phyloP scores from a whole-genome alignment of 768 basidiomycete species.

The Porphyrellus cyaneotinctus region DNA sequence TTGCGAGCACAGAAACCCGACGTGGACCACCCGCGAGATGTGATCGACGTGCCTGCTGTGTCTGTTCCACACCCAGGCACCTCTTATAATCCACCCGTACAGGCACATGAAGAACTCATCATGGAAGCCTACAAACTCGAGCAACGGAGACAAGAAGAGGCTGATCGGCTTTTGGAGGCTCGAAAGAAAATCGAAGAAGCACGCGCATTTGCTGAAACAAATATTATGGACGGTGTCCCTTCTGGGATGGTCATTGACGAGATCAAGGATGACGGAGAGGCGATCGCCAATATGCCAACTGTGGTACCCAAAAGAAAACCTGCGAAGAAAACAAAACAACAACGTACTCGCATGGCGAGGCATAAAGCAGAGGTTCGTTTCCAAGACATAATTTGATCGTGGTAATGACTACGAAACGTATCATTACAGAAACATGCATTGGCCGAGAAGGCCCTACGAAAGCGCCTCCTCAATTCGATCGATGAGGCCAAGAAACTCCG shows the following conservation, averaged over 20 bases:
- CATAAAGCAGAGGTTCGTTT: conserved; percentile 57
- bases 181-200: conserved; percentile 56
- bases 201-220: conserved; percentile 30
- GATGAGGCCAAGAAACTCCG: conserved; percentile 52
- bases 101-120: conserved; percentile 69
- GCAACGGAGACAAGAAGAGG: conserved; percentile 50
- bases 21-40: conserved; percentile 41
- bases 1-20: conserved; percentile 43
- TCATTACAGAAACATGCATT: conserved; percentile 56
- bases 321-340: conserved; percentile 55
- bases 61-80: conserved; percentile 73
- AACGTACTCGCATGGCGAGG: conserved; percentile 64
- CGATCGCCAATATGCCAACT: conserved; percentile 28
- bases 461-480: conserved; percentile 59
- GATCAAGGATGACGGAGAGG: conserved; percentile 38
- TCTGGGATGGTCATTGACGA: conserved; percentile 66
- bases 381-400: not conserved
- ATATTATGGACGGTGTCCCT: conserved; percentile 37
- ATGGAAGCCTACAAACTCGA: conserved; percentile 64
- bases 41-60: conserved; percentile 64
- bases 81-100: conserved; percentile 83
- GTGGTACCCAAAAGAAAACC: conserved; percentile 39
- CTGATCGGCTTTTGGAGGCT: conserved; percentile 47
- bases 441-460: conserved; percentile 54
- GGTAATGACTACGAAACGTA: not conserved